Conservation (phyloP, 148 eudicot species). For the Dianthus caryophyllus region DNA sequence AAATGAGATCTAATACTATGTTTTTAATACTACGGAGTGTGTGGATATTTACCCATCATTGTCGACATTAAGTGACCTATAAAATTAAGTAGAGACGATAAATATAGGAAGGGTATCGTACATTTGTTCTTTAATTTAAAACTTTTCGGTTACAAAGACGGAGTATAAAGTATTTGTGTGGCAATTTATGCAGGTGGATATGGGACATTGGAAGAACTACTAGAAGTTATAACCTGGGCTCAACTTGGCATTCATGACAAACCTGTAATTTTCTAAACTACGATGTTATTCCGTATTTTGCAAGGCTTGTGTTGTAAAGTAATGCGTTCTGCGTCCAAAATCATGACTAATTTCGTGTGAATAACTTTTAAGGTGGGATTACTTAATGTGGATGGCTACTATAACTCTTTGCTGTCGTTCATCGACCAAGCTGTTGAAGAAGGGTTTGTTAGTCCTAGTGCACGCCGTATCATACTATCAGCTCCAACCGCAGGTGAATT, state of each 20-base stretch:
- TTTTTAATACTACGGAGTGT: too few relatives aligned
- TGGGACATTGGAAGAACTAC: conserved; percentile 94
- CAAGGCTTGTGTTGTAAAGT: neutral
- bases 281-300: neutral
- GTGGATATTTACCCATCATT: too few relatives aligned
- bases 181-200: conserved; percentile 65
- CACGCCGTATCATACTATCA: conserved; percentile 83
- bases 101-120: too few relatives aligned
- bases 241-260: conserved; percentile 98
- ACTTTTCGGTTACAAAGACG: neutral
- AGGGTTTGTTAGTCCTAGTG: conserved; percentile 84
- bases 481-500: conserved; percentile 82
- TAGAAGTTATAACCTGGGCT: conserved; percentile 98
- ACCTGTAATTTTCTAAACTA: conserved; percentile 47
- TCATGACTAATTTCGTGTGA: neutral
- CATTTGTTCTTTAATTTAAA: neutral
- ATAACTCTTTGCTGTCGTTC: conserved; percentile 76
- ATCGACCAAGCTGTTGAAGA: conserved; percentile 98
- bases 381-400: conserved; percentile 94
- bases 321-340: neutral
- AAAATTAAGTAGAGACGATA: too few relatives aligned
- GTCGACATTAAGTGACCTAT: too few relatives aligned
- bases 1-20: too few relatives aligned
- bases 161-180: neutral
- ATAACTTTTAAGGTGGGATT: conserved; percentile 64